A percentile compares a stretch with the other conserved stretches of the same genome.
These are phyloP conservation scores for Wickerhamiella qilinensis DNA, from an alignment of 805 yeast genomes.

Conservation along the genomic window DNA sequence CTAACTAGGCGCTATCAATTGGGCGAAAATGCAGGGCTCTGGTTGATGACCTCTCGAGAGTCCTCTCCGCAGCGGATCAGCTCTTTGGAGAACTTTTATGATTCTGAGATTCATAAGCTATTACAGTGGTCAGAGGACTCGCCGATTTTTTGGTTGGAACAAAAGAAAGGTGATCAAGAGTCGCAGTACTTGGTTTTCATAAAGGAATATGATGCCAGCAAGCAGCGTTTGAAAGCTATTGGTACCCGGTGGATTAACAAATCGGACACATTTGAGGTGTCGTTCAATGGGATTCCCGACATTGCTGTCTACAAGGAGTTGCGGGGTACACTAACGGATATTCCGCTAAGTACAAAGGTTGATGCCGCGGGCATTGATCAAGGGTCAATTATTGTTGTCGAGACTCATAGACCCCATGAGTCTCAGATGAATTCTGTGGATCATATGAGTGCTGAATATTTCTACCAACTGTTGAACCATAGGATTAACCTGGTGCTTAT, in stretches of 20 bases:
- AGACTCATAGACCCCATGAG: neutral
- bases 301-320: neutral
- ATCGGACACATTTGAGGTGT: neutral
- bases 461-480: conserved; percentile 21
- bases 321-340: neutral
- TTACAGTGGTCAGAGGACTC: conserved; percentile 6
- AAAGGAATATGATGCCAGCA: conserved; percentile 31
- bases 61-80: neutral
- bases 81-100: neutral
- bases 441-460: conserved; percentile 9
- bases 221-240: conserved; percentile 45
- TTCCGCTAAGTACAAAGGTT: conserved; percentile 7
- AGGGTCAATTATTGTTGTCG: neutral
- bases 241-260: conserved; percentile 35
- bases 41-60: conserved; percentile 1
- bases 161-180: conserved; percentile 6
- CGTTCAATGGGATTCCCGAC: neutral
- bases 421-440: neutral
- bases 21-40: conserved; percentile 25
- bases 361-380: neutral
- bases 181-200: conserved; percentile 9
- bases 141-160: conserved; percentile 12
- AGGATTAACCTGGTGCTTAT: conserved; percentile 14
- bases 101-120: conserved; percentile 5
- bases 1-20: conserved; percentile 53